Conservation (phyloP, 192 early-diverging fungal genomes). For the Gonapodya sp. region DNA sequence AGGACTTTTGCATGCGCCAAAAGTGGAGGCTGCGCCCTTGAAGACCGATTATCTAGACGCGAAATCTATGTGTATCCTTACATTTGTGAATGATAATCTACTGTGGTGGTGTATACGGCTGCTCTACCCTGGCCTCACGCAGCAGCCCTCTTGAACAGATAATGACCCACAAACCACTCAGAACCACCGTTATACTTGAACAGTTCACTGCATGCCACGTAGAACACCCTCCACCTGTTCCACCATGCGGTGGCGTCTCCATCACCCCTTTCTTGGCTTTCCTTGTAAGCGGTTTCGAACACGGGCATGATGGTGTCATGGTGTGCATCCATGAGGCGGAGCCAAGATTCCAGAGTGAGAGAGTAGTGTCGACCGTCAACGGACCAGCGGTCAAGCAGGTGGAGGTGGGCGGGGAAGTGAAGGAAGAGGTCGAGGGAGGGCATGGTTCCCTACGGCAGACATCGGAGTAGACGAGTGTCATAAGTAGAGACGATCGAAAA, state of each 20-base stretch:
- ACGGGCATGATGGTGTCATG: constrained; percentile 26
- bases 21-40: too few species aligned
- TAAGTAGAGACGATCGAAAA: too few species aligned
- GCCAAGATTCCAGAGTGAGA: constrained; percentile 42
- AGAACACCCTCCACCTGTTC: constrained; percentile 54
- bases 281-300: constrained; percentile 37
- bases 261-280: background rate
- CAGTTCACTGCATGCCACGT: constrained; percentile 41
- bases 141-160: constrained; percentile 37
- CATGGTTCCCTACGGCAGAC: constrained; percentile 24
- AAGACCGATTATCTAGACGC: too few species aligned
- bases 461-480: too few species aligned
- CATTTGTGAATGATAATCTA: too few species aligned
- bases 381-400: constrained; percentile 47
- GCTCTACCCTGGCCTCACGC: too few species aligned
- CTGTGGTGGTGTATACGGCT: too few species aligned
- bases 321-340: constrained; percentile 35
- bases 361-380: constrained; percentile 50
- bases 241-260: constrained; percentile 42
- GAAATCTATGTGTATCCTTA: too few species aligned
- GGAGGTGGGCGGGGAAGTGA: constrained; percentile 46
- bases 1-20: too few species aligned
- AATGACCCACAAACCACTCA: constrained; percentile 54
- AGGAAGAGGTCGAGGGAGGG: constrained; percentile 40
- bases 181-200: constrained; percentile 44